Evolutionary conservation across 768 basidiomycete species (phyloP).

Genomic region (Pisolithus marmoratus): DNA sequence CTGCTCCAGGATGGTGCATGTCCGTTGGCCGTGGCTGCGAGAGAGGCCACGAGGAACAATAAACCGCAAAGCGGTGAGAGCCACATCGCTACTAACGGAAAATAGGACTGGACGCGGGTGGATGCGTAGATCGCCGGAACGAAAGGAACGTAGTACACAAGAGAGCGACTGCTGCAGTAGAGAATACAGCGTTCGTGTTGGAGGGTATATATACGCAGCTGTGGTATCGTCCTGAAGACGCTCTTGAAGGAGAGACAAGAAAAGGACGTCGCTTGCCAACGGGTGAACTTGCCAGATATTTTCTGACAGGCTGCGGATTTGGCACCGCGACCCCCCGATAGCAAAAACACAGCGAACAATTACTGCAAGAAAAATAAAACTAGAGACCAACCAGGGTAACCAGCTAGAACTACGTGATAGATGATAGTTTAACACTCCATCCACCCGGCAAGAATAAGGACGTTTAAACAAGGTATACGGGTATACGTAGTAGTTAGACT

Average conservation of each 20-base stretch:
- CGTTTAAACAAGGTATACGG: too few relatives aligned
- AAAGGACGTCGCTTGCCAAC: not conserved
- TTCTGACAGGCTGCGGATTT: not conserved
- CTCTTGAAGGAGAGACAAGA: not conserved
- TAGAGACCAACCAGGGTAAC: too few relatives aligned
- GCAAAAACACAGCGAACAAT: not conserved
- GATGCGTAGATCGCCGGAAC: not conserved
- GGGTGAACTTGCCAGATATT: too few relatives aligned
- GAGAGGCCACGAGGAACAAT: constrained; percentile 29
- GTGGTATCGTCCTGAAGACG: not conserved
- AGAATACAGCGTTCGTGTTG: constrained; percentile 8
- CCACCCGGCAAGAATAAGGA: too few relatives aligned
- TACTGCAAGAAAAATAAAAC: not conserved
- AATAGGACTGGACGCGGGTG: not conserved
- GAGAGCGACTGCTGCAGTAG: constrained; percentile 12
- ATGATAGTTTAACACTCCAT: too few relatives aligned
- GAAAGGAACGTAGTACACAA: constrained; percentile 18
- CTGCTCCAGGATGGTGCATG: constrained; percentile 23
- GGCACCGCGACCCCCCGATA: constrained; percentile 8
- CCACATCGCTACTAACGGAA: constrained; percentile 4
- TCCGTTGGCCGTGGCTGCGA: constrained; percentile 27
- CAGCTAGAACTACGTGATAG: too few relatives aligned
- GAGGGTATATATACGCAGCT: not conserved
- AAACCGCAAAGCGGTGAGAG: constrained; percentile 27
- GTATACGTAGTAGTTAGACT: not conserved